Conservation (phyloP, 2,329 filamentous ascomycete genomes). For the Incumbomyces delicatus region DNA sequence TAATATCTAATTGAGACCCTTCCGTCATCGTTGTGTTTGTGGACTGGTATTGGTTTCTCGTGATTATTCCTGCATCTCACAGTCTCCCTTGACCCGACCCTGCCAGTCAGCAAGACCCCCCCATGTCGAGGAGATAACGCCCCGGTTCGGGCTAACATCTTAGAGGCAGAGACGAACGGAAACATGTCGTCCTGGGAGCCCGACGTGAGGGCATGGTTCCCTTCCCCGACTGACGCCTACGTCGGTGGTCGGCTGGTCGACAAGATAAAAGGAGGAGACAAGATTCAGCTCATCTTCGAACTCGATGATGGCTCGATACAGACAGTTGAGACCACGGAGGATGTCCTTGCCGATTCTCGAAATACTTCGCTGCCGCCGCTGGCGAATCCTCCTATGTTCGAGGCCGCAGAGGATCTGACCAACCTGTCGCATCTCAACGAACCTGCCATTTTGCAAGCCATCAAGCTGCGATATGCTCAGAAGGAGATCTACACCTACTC, state of each 20-base stretch:
- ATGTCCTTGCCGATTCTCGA: slow-evolving; percentile 61
- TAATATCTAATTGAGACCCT: slow-evolving; percentile 2
- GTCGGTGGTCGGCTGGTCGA: slow-evolving; percentile 87
- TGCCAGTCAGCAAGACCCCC: slow-evolving; percentile 4
- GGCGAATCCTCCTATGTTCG: slow-evolving; percentile 97
- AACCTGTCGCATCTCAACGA: slow-evolving; percentile 97
- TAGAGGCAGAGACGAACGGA: slow-evolving; percentile 27
- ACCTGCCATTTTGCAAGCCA: slow-evolving; percentile 93
- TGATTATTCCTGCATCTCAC: not conserved
- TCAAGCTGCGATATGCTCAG: slow-evolving; percentile 90
- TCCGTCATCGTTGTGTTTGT: slow-evolving; percentile 1
- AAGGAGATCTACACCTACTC: slow-evolving; percentile 99
- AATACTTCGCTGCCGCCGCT: slow-evolving; percentile 75
- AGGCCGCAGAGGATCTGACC: slow-evolving; percentile 95
- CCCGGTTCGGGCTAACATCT: slow-evolving; percentile 11
- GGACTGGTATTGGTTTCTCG: not conserved
- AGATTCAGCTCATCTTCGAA: slow-evolving; percentile 61
- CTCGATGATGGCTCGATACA: slow-evolving; percentile 75
- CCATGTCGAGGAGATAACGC: slow-evolving; percentile 12
- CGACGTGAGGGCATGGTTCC: slow-evolving; percentile 96
- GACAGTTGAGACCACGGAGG: slow-evolving; percentile 69
- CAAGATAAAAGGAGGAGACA: slow-evolving; percentile 82
- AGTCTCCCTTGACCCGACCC: slow-evolving; percentile 12
- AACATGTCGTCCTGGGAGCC: slow-evolving; percentile 65
- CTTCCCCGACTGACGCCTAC: slow-evolving; percentile 92